Evolutionary conservation across 2,329 filamentous ascomycete species (phyloP), one percentile per base, ranked within the genome.

Genomic region (Thelonectria blattea): DNA sequence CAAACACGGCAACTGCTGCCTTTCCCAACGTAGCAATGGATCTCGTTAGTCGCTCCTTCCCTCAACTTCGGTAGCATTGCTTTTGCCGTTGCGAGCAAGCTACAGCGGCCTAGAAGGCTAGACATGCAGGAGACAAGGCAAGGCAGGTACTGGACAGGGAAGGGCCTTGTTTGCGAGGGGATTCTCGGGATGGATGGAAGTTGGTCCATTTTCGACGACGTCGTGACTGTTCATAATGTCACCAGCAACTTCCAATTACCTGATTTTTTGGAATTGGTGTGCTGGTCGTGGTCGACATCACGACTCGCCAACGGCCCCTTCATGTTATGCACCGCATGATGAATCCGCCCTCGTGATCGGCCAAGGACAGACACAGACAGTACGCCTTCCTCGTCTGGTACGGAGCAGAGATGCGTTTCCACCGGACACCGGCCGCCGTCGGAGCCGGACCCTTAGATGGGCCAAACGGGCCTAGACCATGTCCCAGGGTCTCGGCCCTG

Each of bases 401-500:
- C 34, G 34, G 34, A 37, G 34, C 39, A 42, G n/a, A 27, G 43
- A 24, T 46, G 43, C 7, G 11, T 48, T 20, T 43, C n/a, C 18
- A 48, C 52, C 52, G 27, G 27, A 30, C 27, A n/a, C 57, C 57
- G 57, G 51, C 58, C 58, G 58, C 58, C 58, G 52, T 60, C 58
- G 58, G 58, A 60, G 58, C 58, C 58, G 58, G 58, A 18, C 24
- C 46, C 52, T 58, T 43, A 50, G 48, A 52, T 39, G 47, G 49
- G 58, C 50, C 58, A 50, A 42, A 52, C 30, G 47, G 54, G 58
- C 50, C 58, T 42, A 58, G 58, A 61, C 58, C 54, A 48, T n/a
- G 27, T n/a, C 50, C 45, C 49, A 53, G 50, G 54, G 58, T 61
- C 58, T 61, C 58, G 58, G 54, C 58, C 58, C 54, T 61, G 27